Evolutionary conservation across 768 basidiomycete species (phyloP).

Genomic region (Terana coerulea): DNA sequence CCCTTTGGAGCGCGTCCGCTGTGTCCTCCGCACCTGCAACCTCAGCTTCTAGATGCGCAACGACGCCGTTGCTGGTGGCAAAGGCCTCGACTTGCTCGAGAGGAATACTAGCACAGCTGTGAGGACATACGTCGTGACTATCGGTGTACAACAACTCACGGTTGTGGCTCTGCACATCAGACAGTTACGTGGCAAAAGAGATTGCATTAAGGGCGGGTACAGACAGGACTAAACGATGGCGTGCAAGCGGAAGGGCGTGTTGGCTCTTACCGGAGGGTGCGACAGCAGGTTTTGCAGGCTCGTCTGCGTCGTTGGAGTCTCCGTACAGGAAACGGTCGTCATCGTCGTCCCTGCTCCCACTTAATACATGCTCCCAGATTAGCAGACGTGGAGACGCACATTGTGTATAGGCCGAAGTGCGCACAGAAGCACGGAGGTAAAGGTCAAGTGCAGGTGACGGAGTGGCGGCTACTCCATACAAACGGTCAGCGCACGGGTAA

Average conservation of each 20-base stretch:
- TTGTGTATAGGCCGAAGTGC: no score
- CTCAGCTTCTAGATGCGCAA: constrained; percentile 48
- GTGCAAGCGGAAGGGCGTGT: constrained; percentile 21
- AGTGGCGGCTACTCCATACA: no score
- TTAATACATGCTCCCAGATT: neutral
- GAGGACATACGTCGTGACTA: constrained; percentile 18
- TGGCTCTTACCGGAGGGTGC: constrained; percentile 45
- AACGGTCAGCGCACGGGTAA: no score
- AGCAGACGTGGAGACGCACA: neutral
- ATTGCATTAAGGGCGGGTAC: constrained; percentile 30
- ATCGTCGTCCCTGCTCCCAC: constrained; percentile 26
- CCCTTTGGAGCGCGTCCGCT: constrained; percentile 14
- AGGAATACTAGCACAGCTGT: constrained; percentile 31
- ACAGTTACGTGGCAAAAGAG: constrained; percentile 31
- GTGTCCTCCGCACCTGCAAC: constrained; percentile 28
- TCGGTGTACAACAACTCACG: constrained; percentile 46
- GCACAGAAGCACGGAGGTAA: no score
- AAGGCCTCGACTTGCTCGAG: constrained; percentile 38
- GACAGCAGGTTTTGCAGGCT: constrained; percentile 20
- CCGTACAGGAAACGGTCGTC: constrained; percentile 32
- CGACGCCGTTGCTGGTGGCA: constrained; percentile 39
- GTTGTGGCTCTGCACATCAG: constrained; percentile 52
- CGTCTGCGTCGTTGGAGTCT: constrained; percentile 22
- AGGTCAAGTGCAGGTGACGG: no score
- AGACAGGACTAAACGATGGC: constrained; percentile 26